Conservation (phyloP, 495 filamentous ascomycete genomes). For the Hypoxylon fragiforme region DNA sequence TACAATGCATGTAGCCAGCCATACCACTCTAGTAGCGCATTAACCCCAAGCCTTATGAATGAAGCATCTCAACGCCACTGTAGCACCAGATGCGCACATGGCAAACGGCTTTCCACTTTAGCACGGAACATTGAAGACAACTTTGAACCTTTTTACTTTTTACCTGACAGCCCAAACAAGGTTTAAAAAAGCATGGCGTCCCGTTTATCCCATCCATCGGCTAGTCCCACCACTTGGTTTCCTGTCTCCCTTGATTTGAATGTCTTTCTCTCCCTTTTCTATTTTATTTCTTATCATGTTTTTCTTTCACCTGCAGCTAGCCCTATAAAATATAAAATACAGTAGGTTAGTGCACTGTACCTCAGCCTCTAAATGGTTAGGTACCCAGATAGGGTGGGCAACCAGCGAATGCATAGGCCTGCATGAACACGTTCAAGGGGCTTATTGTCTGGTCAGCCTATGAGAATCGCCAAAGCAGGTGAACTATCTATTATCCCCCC, state of each 20-base stretch:
- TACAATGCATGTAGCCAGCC: too few relatives aligned
- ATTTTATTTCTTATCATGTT: too few relatives aligned
- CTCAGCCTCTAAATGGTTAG: too few relatives aligned
- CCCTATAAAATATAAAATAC: too few relatives aligned
- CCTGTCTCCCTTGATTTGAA: neutral
- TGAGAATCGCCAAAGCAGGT: conserved; percentile 7
- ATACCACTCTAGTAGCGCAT: too few relatives aligned
- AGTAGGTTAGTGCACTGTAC: too few relatives aligned
- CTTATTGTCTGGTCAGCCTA: conserved; percentile 16
- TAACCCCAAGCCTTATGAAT: neutral
- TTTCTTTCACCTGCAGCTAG: too few relatives aligned
- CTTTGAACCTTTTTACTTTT: too few relatives aligned
- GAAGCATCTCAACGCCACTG: conserved; percentile 13
- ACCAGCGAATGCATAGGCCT: conserved; percentile 22
- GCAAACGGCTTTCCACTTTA: neutral
- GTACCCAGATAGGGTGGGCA: too few relatives aligned
- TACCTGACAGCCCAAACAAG: conserved; percentile 9
- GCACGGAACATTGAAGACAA: neutral
- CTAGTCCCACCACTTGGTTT: conserved; percentile 3
- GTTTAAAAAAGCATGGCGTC: conserved; percentile 5
- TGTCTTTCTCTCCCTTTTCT: neutral
- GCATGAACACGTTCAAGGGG: conserved; percentile 31
- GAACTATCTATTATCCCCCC: too few relatives aligned
- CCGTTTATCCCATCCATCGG: conserved; percentile 1
- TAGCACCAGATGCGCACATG: conserved; percentile 13